Conservation (phyloP, 257 asterid genomes). For the Salvia splendens region DNA sequence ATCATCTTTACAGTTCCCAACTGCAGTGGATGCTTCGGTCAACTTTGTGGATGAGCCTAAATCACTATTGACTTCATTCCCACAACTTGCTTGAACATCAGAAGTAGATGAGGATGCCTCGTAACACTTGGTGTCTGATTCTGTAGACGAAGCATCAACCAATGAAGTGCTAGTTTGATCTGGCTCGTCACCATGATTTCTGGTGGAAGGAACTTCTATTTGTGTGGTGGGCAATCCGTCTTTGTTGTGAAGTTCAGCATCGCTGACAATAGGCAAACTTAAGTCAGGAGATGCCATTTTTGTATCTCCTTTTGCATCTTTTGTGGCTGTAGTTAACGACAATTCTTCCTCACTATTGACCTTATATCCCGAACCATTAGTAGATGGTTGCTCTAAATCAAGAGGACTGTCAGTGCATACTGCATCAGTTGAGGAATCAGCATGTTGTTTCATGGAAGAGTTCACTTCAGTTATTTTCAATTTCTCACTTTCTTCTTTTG, state of each 20-base stretch:
- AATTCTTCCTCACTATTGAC: slow-evolving; percentile 36
- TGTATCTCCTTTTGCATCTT: slow-evolving; percentile 35
- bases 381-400: slow-evolving; percentile 40
- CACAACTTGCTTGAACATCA: slow-evolving; percentile 39
- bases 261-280: slow-evolving; percentile 39
- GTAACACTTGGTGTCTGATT: background rate
- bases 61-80: slow-evolving; percentile 11
- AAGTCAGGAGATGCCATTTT: slow-evolving; percentile 36
- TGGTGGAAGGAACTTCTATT: slow-evolving; percentile 32
- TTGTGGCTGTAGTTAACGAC: slow-evolving; percentile 26
- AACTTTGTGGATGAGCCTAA: slow-evolving; percentile 15
- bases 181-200: slow-evolving; percentile 25
- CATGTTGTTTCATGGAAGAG: slow-evolving; percentile 35
- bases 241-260: slow-evolving; percentile 33
- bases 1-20: slow-evolving; percentile 30
- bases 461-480: slow-evolving; percentile 39
- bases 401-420: slow-evolving; percentile 33
- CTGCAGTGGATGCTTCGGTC: slow-evolving; percentile 30
- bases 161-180: slow-evolving; percentile 14
- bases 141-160: slow-evolving; percentile 9
- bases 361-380: slow-evolving; percentile 30
- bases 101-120: slow-evolving; percentile 29
- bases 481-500: slow-evolving; percentile 41
- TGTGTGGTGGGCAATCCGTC: slow-evolving; percentile 30
- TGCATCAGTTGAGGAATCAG: slow-evolving; percentile 38